Evolutionary conservation across 1,284 basidiomycete species (phyloP).

Genomic region (Boletellus sp.): DNA sequence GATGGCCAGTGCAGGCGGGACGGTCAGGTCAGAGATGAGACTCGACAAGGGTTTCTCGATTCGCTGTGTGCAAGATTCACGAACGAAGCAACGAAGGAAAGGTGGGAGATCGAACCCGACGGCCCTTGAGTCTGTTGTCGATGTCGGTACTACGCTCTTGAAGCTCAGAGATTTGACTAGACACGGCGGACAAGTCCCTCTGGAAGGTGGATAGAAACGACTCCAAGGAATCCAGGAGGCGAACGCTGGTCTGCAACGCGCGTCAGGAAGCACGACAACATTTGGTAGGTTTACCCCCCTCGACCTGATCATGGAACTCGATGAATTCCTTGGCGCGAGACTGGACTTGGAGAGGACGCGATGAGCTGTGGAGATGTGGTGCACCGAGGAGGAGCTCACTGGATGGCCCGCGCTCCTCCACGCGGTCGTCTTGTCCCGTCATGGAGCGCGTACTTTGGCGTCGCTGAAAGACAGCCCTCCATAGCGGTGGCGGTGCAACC

Average conservation of each 20-base stretch:
- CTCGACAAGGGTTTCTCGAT: slow-evolving; percentile 85
- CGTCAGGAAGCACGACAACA: slow-evolving; percentile 4
- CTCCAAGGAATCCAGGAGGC: slow-evolving; percentile 81
- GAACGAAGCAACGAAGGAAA: neutral
- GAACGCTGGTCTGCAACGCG: slow-evolving; percentile 60
- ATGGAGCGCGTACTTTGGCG: too few species aligned
- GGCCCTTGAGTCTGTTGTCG: slow-evolving; percentile 78
- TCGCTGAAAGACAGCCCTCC: too few species aligned
- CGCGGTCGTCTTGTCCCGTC: too few species aligned
- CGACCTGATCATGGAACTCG: slow-evolving; percentile 80
- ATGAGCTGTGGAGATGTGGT: neutral
- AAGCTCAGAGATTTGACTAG: slow-evolving; percentile 91
- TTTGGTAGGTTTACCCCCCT: slow-evolving; percentile 35
- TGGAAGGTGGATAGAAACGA: slow-evolving; percentile 94
- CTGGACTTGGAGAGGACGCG: slow-evolving; percentile 32
- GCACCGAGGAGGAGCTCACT: slow-evolving; percentile 14
- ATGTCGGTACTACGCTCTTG: slow-evolving; percentile 89
- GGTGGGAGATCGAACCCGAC: slow-evolving; percentile 55
- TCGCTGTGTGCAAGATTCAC: slow-evolving; percentile 47
- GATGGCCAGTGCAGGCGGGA: slow-evolving; percentile 78
- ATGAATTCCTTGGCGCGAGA: slow-evolving; percentile 69
- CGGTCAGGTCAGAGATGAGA: slow-evolving; percentile 76
- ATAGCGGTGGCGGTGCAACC: slow-evolving; percentile 21
- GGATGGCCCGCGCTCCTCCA: slow-evolving; percentile 2
- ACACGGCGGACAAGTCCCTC: slow-evolving; percentile 88